Evolutionary conservation across 805 yeast species (phyloP), one percentile per base, ranked within the genome.

Genomic region (Schwanniomyces occidentalis): DNA sequence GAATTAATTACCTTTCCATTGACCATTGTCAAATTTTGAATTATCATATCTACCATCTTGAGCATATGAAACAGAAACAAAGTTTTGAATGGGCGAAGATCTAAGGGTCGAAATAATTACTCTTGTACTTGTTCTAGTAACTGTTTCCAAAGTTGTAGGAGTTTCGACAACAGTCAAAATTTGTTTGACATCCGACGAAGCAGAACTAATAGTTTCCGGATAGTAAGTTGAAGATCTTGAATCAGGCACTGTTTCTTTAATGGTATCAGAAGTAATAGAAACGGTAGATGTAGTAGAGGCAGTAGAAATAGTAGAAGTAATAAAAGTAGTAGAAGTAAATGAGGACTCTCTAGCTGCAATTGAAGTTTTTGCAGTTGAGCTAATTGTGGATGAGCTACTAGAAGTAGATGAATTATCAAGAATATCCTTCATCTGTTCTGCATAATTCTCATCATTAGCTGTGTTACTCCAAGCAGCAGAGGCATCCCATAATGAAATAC

Each of bases 401-500:
- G 37, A 14, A 13, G 22, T 16, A 12, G 31, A 12, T 16, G 39
- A 22, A 12, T 31, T 16, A 12, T 16, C 25, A 10, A 37, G 18
- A 18, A 32, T 9, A 13, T 54, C 40, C 52, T 75, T 75, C 56
- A 79, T 54, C 24, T 61, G 64, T 19, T 71, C 42, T 15, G 48
- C 51, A 41, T 42, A 59, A 19, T 41, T 50, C 3, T 28, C 36
- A 16, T 59, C 58, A 30, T 41, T 30, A 15, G 46, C 35, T 9
- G 38, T 32, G 19, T 52, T 51, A 14, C 40, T 22, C 28, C 36
- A 41, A 9, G 51, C 58, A n/a, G 65, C 51, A 6, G 66, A 48
- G 6, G 62, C 62, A 40, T 63, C 69, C 69, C 69, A 63, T 29
- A 63, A 37, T 21, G 61, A 46, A 19, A 69, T 52, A 19, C 65